Percentiles rank a stretch among this genome's conserved stretches.
These are phyloP conservation scores for Fusarium brachygibbosum DNA, from an alignment of 2,329 filamentous ascomycete genomes.

Conservation along the genomic window DNA sequence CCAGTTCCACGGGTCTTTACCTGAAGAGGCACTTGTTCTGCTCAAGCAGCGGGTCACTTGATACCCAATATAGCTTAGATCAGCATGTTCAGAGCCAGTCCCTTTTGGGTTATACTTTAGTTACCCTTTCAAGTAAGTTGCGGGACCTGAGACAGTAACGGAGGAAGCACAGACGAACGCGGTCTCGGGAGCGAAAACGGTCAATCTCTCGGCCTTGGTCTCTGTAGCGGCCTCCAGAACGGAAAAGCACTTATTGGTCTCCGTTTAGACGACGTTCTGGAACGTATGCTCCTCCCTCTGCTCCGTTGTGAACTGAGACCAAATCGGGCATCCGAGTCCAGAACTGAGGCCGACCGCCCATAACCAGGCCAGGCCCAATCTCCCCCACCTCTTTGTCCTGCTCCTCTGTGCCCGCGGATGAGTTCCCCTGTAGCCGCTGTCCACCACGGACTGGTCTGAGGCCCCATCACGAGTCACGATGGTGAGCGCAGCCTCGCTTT, in stretches of 20 bases:
- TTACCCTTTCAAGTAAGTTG: constrained; percentile 27
- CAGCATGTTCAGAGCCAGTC: neutral
- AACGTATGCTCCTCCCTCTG: constrained; percentile 39
- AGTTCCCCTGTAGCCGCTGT: constrained; percentile 45
- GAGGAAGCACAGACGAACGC: constrained; percentile 32
- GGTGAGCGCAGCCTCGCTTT: constrained; percentile 40
- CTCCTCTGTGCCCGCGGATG: constrained; percentile 42
- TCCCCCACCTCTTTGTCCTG: constrained; percentile 37
- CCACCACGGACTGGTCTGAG: constrained; percentile 43
- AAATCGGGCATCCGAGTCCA: constrained; percentile 40
- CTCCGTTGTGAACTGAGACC: constrained; percentile 39
- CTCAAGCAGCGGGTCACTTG: constrained; percentile 28
- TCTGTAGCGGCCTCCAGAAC: constrained; percentile 16
- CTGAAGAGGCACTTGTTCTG: constrained; percentile 47
- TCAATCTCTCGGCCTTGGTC: constrained; percentile 31
- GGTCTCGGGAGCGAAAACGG: constrained; percentile 38
- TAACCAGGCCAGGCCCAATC: constrained; percentile 8
- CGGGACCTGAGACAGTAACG: constrained; percentile 21
- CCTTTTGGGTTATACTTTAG: constrained; percentile 16
- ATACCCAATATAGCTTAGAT: constrained; percentile 32
- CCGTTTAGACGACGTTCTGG: constrained; percentile 43
- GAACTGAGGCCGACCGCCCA: constrained; percentile 28
- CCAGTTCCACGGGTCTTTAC: constrained; percentile 44
- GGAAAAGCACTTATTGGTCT: constrained; percentile 18
- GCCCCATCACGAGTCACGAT: constrained; percentile 47